A percentile compares a stretch with the other conserved stretches of the same genome.
Evolutionary conservation across 2,329 filamentous ascomycete species (phyloP).

Genomic region (Penicillium janthinellum): DNA sequence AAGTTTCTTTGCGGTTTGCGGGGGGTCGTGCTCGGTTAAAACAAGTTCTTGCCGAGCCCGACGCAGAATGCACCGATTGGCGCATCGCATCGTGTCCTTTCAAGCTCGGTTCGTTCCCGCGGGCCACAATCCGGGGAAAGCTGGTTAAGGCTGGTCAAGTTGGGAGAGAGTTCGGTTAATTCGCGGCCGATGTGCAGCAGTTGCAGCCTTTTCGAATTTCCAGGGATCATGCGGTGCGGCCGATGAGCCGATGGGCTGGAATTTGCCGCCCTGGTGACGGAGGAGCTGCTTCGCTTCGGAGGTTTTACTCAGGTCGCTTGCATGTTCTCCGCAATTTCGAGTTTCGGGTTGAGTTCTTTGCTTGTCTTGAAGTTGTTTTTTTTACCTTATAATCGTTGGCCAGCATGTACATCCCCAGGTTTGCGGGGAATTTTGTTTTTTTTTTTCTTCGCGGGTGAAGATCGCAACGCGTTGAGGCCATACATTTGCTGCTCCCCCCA

Average conservation of each 20-base stretch:
- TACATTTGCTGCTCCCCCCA: not conserved
- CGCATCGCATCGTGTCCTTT: not conserved
- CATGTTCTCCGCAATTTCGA: conserved; percentile 16
- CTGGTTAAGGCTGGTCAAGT: too few species aligned
- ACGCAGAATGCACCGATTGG: conserved; percentile 12
- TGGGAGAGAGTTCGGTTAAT: conserved; percentile 5
- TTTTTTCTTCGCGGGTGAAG: not conserved
- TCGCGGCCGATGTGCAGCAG: not conserved
- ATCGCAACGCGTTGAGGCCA: not conserved
- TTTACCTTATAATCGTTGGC: not conserved
- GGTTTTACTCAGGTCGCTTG: conserved; percentile 9
- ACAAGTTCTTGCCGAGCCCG: conserved; percentile 5
- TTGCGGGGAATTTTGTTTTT: conserved; percentile 16
- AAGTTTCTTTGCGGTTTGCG: not conserved
- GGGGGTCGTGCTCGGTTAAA: conserved; percentile 9
- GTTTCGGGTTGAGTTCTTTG: not conserved
- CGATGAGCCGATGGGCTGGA: not conserved
- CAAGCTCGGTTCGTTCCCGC: conserved; percentile 9
- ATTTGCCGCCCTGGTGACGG: not conserved
- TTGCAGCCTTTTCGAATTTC: not conserved
- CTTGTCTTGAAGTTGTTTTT: not conserved
- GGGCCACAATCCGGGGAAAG: conserved; percentile 10
- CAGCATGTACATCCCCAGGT: conserved; percentile 11
- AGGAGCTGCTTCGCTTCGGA: conserved; percentile 7
- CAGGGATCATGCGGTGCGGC: conserved; percentile 7